Evolutionary conservation across 2,329 filamentous ascomycete species (phyloP), one percentile per base, ranked within the genome.

Genomic region (Talaromyces sp.): DNA sequence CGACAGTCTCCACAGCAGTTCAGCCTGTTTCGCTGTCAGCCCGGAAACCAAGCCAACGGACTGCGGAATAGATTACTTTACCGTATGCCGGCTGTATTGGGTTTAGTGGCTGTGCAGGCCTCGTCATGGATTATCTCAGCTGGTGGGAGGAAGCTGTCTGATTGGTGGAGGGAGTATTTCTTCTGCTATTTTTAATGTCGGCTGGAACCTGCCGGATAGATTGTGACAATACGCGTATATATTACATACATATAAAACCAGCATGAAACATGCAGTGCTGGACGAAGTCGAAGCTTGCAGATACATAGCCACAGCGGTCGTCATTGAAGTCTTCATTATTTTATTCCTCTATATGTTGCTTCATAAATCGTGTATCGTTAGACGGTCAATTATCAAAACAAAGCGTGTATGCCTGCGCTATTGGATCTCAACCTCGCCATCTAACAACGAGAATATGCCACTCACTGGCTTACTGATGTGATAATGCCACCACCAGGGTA

Each of bases 401-500:
- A n/a, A 8, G 4, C n/a, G n/a, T 15, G n/a, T 6, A 15, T 36
- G 53, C n/a, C n/a, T 34, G n/a, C 51, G 5, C 31, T 36, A 36
- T 10, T 38, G 31, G n/a, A 22, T 25, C n/a, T 56, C 53, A 15
- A 22, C 4, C 2, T 51, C 53, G 13, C 63, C 27, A 19, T 65
- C 36, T 13, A 64, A 62, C 22, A 63, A 19, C 15, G 49, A 38
- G 1, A 58, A 13, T 29, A 72, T 13, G 43, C 69, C 69, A 34
- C 64, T 78, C 25, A 78, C 64, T 0, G 86, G 86, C 80, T 83
- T 85, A 69, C 85, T 86, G 2, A 86, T 75, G 68, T 87, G 84
- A 66, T 85, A 85, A 60, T 87, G 74, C 78, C 83, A 83, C 75
- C 85, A 83, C 70, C 81, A 85, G 0, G 86, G 86, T 71, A 83